Evolutionary conservation across 2,329 filamentous ascomycete genomes (phyloP), one percentile per base, ranked within the genome.

Genomic region (Pseudogymnoascus sp.): DNA sequence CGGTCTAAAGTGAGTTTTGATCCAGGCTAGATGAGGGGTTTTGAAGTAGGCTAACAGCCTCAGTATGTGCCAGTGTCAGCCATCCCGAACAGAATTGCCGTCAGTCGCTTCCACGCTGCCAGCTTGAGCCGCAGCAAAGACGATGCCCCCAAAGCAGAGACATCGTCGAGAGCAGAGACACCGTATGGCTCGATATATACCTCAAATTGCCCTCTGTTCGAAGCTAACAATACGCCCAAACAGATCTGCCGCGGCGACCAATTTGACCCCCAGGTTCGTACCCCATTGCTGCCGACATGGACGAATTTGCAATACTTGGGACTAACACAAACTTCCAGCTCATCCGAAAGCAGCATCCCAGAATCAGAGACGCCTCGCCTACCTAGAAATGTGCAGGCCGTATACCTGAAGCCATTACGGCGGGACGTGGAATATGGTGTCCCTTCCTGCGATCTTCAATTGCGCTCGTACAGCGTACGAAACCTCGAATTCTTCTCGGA

Each of bases 401-500:
- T 95, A 47, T 94, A 96, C 75, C 83, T 97, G 58, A 85, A 87
- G 65, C 93, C 94, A 13, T 81, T 97, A 59, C 90, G 89, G 69
- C 87, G 89, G 65, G 78, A 84, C 71, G 81, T 89, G 50, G 75
- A 86, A 70, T 86, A 90, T 71, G 90, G 90, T 59, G 83, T 96
- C 36, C 92, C 92, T 10, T 85, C 89, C 9, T 96, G 91, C 78
- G 88, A 97, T 73, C 85, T 99, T 35, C 94, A 99, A 73, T 79
- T 99, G 58, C 90, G 94, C 67, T 96, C 93, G 35, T 99, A 90
- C 80, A 92, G 84, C 70, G 80, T 92, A 36, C 90, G 92, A 63
- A 94, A 96, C 68, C 84, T 99, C 63, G 90, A 96, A 70, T 92
- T 97, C 77, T 97, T 96, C 73, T 82, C 88, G 74, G 94, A 99